Percentiles rank a stretch among this genome's conserved stretches.
These are phyloP conservation scores for Raphanus hybrid DNA, from an alignment of 441 rosid species.

Conservation along the genomic window DNA sequence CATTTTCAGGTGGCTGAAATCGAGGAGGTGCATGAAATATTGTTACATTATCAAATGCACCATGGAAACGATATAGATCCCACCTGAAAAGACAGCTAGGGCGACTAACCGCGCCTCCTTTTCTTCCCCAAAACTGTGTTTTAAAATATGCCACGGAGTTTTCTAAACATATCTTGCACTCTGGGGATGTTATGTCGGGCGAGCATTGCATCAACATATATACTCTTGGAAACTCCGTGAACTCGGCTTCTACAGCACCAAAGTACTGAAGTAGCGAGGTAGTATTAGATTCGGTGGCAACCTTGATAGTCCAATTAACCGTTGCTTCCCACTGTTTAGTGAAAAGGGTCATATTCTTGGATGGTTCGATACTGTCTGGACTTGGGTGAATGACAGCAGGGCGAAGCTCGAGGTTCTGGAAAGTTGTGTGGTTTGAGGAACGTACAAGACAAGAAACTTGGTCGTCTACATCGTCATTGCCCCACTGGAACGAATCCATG, in stretches of 20 bases:
- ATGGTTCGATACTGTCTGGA: neutral
- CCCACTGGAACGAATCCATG: constrained; percentile 22
- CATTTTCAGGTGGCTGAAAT: neutral
- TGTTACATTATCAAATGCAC: constrained; percentile 18
- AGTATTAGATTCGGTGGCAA: constrained; percentile 20
- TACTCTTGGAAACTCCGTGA: constrained; percentile 23
- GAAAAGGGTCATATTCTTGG: constrained; percentile 31
- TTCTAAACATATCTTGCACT: constrained; percentile 42
- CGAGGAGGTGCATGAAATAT: constrained; percentile 25
- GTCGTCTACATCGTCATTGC: neutral
- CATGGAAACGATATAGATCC: constrained; percentile 45
- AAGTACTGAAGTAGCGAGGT: constrained; percentile 21
- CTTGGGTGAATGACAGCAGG: neutral
- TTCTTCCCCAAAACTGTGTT: constrained; percentile 12
- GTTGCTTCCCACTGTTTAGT: constrained; percentile 26
- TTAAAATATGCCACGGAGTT: constrained; percentile 4
- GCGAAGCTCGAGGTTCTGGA: neutral
- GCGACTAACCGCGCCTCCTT: constrained; percentile 37
- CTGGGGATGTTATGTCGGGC: constrained; percentile 40
- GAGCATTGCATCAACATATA: constrained; percentile 47
- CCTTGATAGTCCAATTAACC: constrained; percentile 22
- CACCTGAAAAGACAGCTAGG: constrained; percentile 47
- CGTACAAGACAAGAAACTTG: constrained; percentile 28
- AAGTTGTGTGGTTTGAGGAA: constrained; percentile 23
- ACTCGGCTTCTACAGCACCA: constrained; percentile 19